Evolutionary conservation across 78 protist genomes (phyloP), one percentile per base, ranked within the genome.

Genomic region (Speleostelium caveatum): DNA sequence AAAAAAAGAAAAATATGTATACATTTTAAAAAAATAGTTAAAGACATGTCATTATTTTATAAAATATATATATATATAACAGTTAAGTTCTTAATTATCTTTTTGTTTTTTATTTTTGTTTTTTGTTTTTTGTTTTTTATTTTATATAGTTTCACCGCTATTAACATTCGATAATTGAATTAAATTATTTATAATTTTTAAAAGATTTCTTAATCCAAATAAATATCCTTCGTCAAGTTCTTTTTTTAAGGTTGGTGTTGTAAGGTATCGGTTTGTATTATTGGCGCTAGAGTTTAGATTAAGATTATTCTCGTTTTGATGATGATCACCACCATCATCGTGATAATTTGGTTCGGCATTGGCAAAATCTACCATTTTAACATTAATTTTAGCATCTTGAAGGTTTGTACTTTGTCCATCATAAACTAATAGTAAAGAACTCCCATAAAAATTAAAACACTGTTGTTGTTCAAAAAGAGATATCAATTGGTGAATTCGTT

Each of bases 341-440:
- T 17, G 58, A 14, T 35, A 42, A 76, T 28, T 83, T 26, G 91
- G 91, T 8, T 56, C 24, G 26, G 79, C 77, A 83, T 83, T 62
- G 2, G 91, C 91, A 71, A 83, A 83, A 45, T 83, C 91, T 3
- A 83, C 91, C 91, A 83, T 83, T 69, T 69, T 83, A n/a, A 83
- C 69, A 60, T 69, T 83, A 30, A 83, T 35, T 49, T 83, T 83
- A 8, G 91, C 42, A n/a, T 67, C 65, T 59, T 67, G 80, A 16
- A 69, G 6, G 16, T 71, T 83, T 58, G 74, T 83, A 41, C 91
- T 83, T 32, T 69, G 77, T 22, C 77, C 89, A 83, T 83, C 91
- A 28, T 83, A 83, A 33, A 83, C 69, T 2, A 83, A 49, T 33
- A 83, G 42, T 21, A 83, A 63, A 39, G 91, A 83, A 22, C 91